Percentiles rank a stretch among this genome's conserved stretches.
These are phyloP conservation scores for Penicillium sumatraense DNA, from an alignment of 2,329 filamentous ascomycete species.

Conservation along the genomic window DNA sequence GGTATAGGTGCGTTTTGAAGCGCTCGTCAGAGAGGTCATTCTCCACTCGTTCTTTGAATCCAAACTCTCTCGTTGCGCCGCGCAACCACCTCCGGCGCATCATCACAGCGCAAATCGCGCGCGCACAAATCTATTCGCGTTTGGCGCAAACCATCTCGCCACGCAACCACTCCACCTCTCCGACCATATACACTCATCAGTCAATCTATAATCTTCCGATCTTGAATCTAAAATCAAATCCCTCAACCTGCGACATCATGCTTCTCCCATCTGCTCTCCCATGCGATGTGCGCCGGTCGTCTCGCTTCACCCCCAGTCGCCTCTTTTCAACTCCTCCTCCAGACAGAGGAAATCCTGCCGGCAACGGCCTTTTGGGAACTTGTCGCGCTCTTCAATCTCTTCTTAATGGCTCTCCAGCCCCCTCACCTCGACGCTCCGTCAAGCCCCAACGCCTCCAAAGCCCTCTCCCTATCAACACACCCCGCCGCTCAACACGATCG, in stretches of 20 bases:
- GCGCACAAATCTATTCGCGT: slow-evolving; percentile 26
- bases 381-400: slow-evolving; percentile 49
- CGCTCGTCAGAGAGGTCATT: slow-evolving; percentile 21
- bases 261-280: slow-evolving; percentile 52
- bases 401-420: slow-evolving; percentile 45
- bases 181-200: slow-evolving; percentile 2
- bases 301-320: slow-evolving; percentile 41
- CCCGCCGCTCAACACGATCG: slow-evolving; percentile 33
- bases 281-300: slow-evolving; percentile 47
- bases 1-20: slow-evolving; percentile 26
- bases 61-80: slow-evolving; percentile 23
- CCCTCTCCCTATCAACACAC: slow-evolving; percentile 38
- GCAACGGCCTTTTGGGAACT: slow-evolving; percentile 46
- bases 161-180: slow-evolving; percentile 9
- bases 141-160: slow-evolving; percentile 18
- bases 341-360: slow-evolving; percentile 37
- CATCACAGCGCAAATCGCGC: slow-evolving; percentile 20
- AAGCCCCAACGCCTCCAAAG: slow-evolving; percentile 47
- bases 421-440: slow-evolving; percentile 37
- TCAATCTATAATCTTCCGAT: background rate
- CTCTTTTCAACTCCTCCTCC: slow-evolving; percentile 46
- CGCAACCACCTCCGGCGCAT: slow-evolving; percentile 40
- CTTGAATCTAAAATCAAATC: too few species aligned
- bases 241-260: slow-evolving; percentile 44
- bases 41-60: slow-evolving; percentile 23